Conservation (phyloP, 176 grass and related monocot genomes). For the Triticum timopheevii region DNA sequence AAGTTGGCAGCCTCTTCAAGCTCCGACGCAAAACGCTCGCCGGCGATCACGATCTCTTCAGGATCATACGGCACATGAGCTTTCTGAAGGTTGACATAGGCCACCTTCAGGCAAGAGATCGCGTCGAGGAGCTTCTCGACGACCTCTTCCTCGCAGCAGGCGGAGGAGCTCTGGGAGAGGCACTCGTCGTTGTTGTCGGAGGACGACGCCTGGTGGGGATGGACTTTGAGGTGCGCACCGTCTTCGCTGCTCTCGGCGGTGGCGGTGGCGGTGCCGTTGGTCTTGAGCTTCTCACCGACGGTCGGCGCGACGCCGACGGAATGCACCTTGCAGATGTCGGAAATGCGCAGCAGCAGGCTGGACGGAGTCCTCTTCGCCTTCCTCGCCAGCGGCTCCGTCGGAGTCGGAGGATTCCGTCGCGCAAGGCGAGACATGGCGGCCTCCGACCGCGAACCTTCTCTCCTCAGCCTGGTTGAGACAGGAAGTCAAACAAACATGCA, state of each 20-base stretch:
- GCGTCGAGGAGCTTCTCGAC: slow-evolving; percentile 55
- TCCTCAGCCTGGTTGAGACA: slow-evolving; percentile 37
- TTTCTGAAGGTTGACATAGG: slow-evolving; percentile 71
- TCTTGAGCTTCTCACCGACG: slow-evolving; percentile 40
- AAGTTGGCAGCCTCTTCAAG: slow-evolving; percentile 50
- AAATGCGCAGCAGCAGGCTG: slow-evolving; percentile 40
- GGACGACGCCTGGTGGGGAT: slow-evolving; percentile 38
- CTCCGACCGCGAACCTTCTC: neutral
- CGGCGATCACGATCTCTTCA: slow-evolving; percentile 40
- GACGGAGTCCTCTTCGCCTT: slow-evolving; percentile 44
- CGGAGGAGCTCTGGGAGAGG: slow-evolving; percentile 8
- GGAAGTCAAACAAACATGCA: slow-evolving; percentile 43
- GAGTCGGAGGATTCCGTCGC: neutral
- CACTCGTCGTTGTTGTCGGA: slow-evolving; percentile 18
- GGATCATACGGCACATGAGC: slow-evolving; percentile 61
- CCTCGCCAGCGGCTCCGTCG: slow-evolving; percentile 55
- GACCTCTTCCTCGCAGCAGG: slow-evolving; percentile 45
- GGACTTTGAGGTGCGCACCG: slow-evolving; percentile 33
- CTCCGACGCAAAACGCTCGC: slow-evolving; percentile 50
- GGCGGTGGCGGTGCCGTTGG: neutral
- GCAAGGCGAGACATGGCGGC: slow-evolving; percentile 11
- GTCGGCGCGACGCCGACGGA: slow-evolving; percentile 44
- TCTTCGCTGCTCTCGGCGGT: slow-evolving; percentile 41
- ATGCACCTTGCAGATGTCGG: slow-evolving; percentile 77
- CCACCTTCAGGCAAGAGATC: slow-evolving; percentile 60